These are phyloP conservation scores for Somion occarium DNA, from an alignment of 1,284 basidiomycete species.

Conservation along the genomic window DNA sequence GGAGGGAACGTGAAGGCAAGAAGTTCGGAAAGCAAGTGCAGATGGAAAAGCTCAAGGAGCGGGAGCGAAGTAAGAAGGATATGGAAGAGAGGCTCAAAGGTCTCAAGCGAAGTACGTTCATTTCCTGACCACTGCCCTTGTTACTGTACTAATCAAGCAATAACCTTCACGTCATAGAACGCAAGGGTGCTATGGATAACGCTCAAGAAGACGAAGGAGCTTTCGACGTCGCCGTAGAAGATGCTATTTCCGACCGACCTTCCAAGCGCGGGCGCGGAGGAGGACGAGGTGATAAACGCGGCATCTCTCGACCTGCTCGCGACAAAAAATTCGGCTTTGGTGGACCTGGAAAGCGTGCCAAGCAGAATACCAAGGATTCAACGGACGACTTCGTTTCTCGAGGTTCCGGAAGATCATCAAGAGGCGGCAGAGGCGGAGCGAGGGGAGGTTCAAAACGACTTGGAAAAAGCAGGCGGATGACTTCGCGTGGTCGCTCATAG, in stretches of 20 bases:
- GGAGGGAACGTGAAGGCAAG: conserved; percentile 91
- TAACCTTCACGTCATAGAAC: conserved; percentile 43
- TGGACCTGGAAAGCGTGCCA: conserved; percentile 57
- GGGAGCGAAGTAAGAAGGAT: conserved; percentile 73
- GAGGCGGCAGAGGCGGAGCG: conserved; percentile 27
- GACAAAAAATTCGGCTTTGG: conserved; percentile 84
- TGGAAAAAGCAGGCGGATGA: conserved; percentile 58
- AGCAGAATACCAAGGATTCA: conserved; percentile 78
- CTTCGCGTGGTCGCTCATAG: conserved; percentile 32
- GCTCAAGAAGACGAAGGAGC: conserved; percentile 64
- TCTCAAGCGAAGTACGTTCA: conserved; percentile 79
- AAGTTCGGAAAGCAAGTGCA: conserved; percentile 99
- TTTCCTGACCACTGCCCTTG: background rate
- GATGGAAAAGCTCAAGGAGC: conserved; percentile 78
- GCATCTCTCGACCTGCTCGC: conserved; percentile 60
- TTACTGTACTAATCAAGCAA: conserved; percentile 5
- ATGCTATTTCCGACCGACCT: conserved; percentile 75
- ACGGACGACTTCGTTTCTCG: conserved; percentile 63
- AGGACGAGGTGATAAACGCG: conserved; percentile 29
- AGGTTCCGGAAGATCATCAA: conserved; percentile 25
- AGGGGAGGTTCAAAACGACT: conserved; percentile 40
- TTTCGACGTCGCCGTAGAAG: conserved; percentile 84
- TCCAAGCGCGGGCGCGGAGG: conserved; percentile 50
- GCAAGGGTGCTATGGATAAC: conserved; percentile 79
- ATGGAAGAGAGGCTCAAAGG: conserved; percentile 81